Conservation (phyloP, 139 green algal genomes). For the Volvox reticuliferus region DNA sequence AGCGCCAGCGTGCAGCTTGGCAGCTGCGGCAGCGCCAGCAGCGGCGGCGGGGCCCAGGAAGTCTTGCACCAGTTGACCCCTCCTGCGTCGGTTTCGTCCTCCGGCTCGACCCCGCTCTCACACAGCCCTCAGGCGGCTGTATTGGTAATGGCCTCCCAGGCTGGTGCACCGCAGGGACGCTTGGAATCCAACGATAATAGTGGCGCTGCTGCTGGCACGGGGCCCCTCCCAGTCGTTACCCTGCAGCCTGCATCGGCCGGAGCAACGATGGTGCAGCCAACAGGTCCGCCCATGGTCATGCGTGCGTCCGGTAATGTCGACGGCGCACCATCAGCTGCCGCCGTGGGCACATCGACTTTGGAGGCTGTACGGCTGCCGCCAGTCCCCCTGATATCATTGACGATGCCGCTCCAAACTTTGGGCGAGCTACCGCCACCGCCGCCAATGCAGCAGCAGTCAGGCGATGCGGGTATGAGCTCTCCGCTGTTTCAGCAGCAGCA, state of each 20-base stretch:
- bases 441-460: background rate
- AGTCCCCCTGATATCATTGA: background rate
- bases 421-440: background rate
- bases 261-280: background rate
- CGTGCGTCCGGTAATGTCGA: background rate
- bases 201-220: background rate
- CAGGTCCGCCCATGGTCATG: too few relatives aligned
- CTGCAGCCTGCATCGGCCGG: background rate
- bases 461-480: background rate
- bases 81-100: conserved; percentile 26
- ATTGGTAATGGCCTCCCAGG: background rate
- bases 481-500: conserved; percentile 3
- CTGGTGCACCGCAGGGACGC: background rate
- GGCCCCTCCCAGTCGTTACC: background rate
- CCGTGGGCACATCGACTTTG: too few relatives aligned
- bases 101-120: conserved; percentile 29
- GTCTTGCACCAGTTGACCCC: conserved; percentile 38
- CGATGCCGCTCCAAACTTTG: background rate
- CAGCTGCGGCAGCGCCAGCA: background rate
- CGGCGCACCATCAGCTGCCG: background rate
- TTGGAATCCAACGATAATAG: background rate
- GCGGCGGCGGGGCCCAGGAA: background rate
- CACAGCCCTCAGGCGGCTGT: conserved; percentile 7
- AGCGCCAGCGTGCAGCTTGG: background rate
- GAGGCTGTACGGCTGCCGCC: background rate